phyloP scores from a whole-genome alignment of 108 stramenopile species.

The Pseudonitzschia multistriata region DNA sequence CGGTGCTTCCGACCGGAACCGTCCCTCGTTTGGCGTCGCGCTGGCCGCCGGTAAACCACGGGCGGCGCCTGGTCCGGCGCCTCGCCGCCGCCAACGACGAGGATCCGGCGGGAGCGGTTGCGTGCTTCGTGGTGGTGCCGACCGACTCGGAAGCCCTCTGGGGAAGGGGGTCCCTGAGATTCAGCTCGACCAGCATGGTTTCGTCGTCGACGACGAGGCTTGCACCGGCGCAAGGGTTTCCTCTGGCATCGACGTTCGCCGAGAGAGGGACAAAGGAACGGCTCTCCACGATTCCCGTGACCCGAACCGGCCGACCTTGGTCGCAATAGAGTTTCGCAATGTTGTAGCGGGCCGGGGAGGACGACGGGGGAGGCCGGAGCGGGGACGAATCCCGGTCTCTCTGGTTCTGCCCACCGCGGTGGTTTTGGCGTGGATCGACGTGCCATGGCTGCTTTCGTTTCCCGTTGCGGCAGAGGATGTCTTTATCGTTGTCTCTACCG shows the following conservation, averaged over 20 bases:
- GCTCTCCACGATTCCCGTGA: constrained; percentile 11
- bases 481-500: too few species aligned
- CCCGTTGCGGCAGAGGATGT: too few species aligned
- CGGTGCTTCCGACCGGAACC: too few species aligned
- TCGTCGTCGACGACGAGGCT: too few species aligned
- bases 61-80: background rate
- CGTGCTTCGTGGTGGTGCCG: background rate
- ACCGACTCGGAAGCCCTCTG: background rate
- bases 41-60: background rate
- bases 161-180: background rate
- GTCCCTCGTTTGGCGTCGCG: background rate
- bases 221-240: background rate
- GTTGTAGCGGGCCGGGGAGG: too few species aligned
- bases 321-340: constrained; percentile 16
- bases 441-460: too few species aligned
- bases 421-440: background rate
- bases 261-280: background rate
- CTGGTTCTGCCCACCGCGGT: too few species aligned
- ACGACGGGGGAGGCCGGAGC: too few species aligned
- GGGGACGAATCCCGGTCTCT: too few species aligned
- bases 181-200: background rate
- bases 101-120: background rate
- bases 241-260: background rate
- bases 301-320: constrained; percentile 13
- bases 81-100: background rate